Evolutionary conservation across 2,329 filamentous ascomycete species (phyloP).

Genomic region (Fusarium drepaniforme): DNA sequence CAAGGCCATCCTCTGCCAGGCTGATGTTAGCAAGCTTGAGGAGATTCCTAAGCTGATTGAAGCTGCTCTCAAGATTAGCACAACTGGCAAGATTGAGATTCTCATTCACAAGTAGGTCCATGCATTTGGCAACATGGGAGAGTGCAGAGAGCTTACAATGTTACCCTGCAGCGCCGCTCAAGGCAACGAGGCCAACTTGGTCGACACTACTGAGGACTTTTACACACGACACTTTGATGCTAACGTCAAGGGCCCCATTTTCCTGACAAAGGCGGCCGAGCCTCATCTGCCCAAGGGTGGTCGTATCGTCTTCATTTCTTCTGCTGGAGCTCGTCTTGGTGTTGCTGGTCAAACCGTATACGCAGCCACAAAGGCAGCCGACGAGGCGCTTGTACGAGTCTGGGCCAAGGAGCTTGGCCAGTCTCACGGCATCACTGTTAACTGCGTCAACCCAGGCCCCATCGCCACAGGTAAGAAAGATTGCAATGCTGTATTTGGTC

Average conservation of each 20-base stretch:
- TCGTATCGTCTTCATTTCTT: conserved; percentile 51
- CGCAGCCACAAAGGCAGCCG: conserved; percentile 50
- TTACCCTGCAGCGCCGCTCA: conserved; percentile 14
- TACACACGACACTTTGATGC: conserved; percentile 33
- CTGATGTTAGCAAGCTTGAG: conserved; percentile 31
- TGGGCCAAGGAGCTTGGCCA: conserved; percentile 51
- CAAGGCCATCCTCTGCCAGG: conserved; percentile 30
- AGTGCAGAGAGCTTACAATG: background rate
- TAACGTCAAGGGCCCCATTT: conserved; percentile 43
- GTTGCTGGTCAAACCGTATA: conserved; percentile 48
- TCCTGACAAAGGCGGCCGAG: conserved; percentile 48
- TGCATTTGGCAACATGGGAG: background rate
- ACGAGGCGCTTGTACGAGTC: conserved; percentile 45
- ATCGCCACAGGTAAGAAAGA: conserved; percentile 40
- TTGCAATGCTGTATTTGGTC: background rate
- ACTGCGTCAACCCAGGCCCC: conserved; percentile 49
- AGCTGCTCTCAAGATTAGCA: conserved; percentile 33
- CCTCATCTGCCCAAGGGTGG: conserved; percentile 47
- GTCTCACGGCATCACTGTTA: conserved; percentile 45
- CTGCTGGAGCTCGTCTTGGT: conserved; percentile 46
- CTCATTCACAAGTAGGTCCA: conserved; percentile 38
- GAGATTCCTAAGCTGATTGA: conserved; percentile 36
- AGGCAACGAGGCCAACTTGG: conserved; percentile 34
- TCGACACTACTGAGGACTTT: conserved; percentile 26
- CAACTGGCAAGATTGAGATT: conserved; percentile 42